Conservation (phyloP, 345 rosid species). For the Eucalyptus albens region DNA sequence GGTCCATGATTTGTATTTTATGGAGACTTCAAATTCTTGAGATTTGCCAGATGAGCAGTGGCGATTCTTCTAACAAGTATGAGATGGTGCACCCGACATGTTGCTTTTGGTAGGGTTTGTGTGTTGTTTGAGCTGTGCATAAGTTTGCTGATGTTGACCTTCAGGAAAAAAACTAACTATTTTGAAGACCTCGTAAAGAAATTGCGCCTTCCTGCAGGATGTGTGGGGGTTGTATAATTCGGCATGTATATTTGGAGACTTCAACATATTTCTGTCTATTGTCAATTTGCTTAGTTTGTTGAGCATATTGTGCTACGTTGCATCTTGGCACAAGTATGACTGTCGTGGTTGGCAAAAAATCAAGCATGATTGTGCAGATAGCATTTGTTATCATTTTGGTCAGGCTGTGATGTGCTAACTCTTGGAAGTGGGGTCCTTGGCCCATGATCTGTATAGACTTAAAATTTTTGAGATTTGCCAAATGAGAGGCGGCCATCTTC, state of each 20-base stretch:
- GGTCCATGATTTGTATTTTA: neutral
- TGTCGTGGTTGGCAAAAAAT: too few relatives aligned
- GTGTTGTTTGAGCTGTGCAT: neutral
- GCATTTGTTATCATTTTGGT: neutral
- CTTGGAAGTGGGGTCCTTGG: neutral
- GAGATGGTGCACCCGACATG: neutral
- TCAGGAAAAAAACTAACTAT: neutral
- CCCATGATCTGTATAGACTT: neutral
- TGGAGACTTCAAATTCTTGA: neutral
- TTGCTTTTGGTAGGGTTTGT: neutral
- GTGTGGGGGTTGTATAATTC: neutral
- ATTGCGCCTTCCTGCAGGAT: neutral
- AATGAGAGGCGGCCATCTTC: neutral
- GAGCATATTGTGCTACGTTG: neutral
- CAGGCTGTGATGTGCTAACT: neutral
- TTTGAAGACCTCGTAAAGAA: neutral
- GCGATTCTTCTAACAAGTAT: neutral
- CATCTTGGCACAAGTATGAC: neutral
- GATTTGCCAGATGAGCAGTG: neutral
- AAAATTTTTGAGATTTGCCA: neutral
- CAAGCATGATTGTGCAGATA: neutral
- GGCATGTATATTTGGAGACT: neutral
- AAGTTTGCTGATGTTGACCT: neutral
- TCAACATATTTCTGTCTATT: neutral
- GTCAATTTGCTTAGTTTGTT: neutral